Base-by-base conservation (phyloP, 805 yeast species). In the Cyberlindnera japonica region DNA sequence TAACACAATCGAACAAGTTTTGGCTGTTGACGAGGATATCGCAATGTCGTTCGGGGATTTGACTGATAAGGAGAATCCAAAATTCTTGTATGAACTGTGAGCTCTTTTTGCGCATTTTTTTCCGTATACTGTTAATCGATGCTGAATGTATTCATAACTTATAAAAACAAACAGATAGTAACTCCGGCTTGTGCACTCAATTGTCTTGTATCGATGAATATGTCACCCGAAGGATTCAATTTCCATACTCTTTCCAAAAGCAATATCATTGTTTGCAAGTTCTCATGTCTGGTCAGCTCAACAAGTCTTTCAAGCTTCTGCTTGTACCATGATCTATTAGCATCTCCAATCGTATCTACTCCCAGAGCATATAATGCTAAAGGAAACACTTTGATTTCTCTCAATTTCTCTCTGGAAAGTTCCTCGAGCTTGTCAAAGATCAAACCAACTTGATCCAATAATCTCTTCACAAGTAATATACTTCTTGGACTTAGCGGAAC, bases 41-140 rank as follows among this genome's bases (percentile, higher is more conserved):
- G 33, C 18, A 11, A 18, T 36, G 14, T 36, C 37, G 12, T 68
- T 68, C 53, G 67, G 70, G 14, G 75, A 71, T 46, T 49, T 68
- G 53, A 71, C 77, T 6, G 77, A 71, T 43, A 27, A 40, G 15
- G 46, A 48, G 30, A 45, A 53, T 41, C 46, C 48, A 37, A 42
- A 42, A 15, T 69, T 69, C 49, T 56, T 66, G 38, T 69, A 69
- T 45, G 38, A 15, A 11, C 25, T 45, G 3, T 45, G 31, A 44
- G 6, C 23, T n/a, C n/a, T n/a, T n/a, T n/a, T n/a, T n/a, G n/a
- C n/a, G n/a, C n/a, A n/a, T n/a, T n/a, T n/a, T n/a, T n/a, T n/a
- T n/a, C n/a, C n/a, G n/a, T n/a, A n/a, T n/a, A n/a, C n/a, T n/a
- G n/a, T n/a, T n/a, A n/a, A n/a, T n/a, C n/a, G n/a, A n/a, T n/a